Base-by-base conservation (phyloP, 2,329 filamentous ascomycete genomes). In the Claviceps citrina region DNA sequence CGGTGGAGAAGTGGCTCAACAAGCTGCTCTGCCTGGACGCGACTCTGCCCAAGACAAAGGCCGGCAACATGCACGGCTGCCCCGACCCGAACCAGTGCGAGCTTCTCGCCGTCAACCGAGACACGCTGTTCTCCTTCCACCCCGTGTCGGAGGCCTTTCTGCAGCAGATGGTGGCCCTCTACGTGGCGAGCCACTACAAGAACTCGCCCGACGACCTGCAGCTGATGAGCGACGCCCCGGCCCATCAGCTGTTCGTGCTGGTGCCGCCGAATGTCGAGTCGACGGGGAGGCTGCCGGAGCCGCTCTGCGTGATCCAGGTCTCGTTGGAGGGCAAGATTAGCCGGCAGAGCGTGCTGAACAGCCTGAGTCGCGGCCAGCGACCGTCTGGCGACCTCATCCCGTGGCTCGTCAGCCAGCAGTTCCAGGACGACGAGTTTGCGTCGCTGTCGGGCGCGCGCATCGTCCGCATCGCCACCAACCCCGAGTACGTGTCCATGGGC, bases 161-260 rank as follows among this genome's bases (percentile, higher is more conserved):
- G 41, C 91, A 98, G 58, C 86, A 94, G 52, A 95, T 98, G 85
- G 89, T 98, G 62, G 86, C 87, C 1, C 73, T 98, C 2, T 98
- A 96, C 52, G 93, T 98, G 22, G 86, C 91, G 22, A 93, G 85
- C 39, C 86, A 94, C 60, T 95, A 98, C 69, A 96, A 96, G 62
- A 98, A 98, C 62, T 85, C 87, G 0, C 91, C 91, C 0, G 93
- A 98, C 52, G 91, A 98, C 53, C 71, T 98, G n/a, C 91, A 96
- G 58, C 73, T 98, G 42, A 93, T 98, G 85, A 94, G 85, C 45
- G 91, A 98, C 60, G 91, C 91, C 1, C 91, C 91, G 1, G 89
- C 91, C 1, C 91, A 98, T 60, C 87, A 96, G 57, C 73, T 98
- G 6, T 98, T 91, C 53, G 91, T 96, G 8, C 75, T 98, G 19